phyloP scores from a whole-genome alignment of 768 basidiomycete genomes.

The Mycena albidolilacea region DNA sequence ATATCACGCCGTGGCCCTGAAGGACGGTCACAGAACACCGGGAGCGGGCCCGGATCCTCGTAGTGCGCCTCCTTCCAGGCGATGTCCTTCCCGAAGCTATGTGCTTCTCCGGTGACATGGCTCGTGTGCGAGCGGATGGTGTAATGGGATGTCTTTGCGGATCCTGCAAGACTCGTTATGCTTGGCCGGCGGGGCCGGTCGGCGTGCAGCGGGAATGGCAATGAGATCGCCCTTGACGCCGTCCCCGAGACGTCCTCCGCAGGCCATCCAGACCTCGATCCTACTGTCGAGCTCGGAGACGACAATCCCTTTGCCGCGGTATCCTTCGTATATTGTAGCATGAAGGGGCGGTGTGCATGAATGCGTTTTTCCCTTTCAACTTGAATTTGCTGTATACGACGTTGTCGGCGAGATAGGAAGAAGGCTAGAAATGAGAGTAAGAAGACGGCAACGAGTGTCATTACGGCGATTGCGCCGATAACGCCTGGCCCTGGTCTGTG shows the following conservation, averaged over 20 bases:
- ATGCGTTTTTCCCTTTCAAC: background rate
- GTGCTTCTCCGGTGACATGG: background rate
- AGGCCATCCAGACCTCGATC: background rate
- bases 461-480: slow-evolving; percentile 23
- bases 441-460: background rate
- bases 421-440: background rate
- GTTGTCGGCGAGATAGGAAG: slow-evolving; percentile 5
- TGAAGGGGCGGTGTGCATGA: background rate
- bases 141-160: slow-evolving; percentile 24
- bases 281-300: background rate
- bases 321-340: background rate
- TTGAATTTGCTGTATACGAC: background rate
- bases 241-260: background rate
- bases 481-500: background rate
- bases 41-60: slow-evolving; percentile 16
- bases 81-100: slow-evolving; percentile 30
- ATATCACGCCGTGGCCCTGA: background rate
- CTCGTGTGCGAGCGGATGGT: slow-evolving; percentile 21
- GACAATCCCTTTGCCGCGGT: background rate
- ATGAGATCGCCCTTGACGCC: background rate
- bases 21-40: background rate
- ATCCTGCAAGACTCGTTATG: too few relatives aligned
- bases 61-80: slow-evolving; percentile 38
- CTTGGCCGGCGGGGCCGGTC: too few relatives aligned
- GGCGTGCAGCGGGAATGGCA: background rate